Base-by-base conservation (phyloP, 2,329 filamentous ascomycete genomes). In the Colletotrichum gloeosporioides region DNA sequence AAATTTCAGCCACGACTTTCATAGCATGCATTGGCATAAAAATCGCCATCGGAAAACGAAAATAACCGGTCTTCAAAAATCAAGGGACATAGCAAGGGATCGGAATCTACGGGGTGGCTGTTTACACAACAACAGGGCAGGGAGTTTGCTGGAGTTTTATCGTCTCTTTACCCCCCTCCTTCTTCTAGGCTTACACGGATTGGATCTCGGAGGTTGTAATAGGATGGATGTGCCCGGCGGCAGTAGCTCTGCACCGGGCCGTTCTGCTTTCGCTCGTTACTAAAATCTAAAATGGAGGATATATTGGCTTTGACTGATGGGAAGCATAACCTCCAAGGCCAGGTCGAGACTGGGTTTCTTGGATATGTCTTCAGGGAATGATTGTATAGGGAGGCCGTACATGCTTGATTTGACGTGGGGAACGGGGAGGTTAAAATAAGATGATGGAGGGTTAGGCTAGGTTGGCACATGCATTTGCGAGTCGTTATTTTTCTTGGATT, bases 41-140 rank as follows among this genome's bases (percentile, higher is more conserved):
- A 53, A 57, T 22, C 36, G 71, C 71, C 71, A 75, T 59, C 62
- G 75, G 75, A 67, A 69, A 71, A 75, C 75, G 53, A 77, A 75
- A 74, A 61, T 36, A 70, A 67, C 71, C 70, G 71, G 75, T 77
- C 71, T 75, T 62, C 71, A 77, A 77, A 77, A 49, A 73, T 64
- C 70, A 67, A 75, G 44, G 61, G 71, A 70, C 53, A 70, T 55
- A 63, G 68, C 49, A 75, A 62, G 71, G 71, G 75, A 57, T 66
- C 59, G 49, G 66, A 32, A 53, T 66, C 61, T 66, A 75, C 59
- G 75, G 62, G 71, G 71, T 77, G 71, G 71, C 75, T 77, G 59
- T 53, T 77, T 39, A 77, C 71, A 75, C 25, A 75, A 62, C 44
- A 49, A 62, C 32, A 69, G 71, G 75, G 55, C 66, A 63, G 71